Evolutionary conservation across 2,329 filamentous ascomycete genomes (phyloP).

Genomic region (Cladophialophora exuberans): DNA sequence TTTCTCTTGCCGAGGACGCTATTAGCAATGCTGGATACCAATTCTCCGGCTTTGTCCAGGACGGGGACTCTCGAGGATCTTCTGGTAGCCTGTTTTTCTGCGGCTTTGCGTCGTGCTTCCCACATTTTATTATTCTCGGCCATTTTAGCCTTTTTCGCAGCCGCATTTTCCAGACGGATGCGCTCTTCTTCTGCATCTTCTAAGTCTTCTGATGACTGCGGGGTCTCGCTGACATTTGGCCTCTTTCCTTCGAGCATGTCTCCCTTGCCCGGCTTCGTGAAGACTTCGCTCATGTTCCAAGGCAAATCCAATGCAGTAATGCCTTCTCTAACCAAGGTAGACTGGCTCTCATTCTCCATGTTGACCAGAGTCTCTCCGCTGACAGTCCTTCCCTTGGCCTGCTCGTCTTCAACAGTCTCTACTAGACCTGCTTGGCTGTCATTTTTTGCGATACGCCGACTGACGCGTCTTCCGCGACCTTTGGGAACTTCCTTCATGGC

Average conservation of each 20-base stretch:
- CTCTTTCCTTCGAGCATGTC: conserved; percentile 7
- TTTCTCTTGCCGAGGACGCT: conserved; percentile 62
- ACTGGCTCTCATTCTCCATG: conserved; percentile 42
- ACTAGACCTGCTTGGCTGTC: conserved; percentile 35
- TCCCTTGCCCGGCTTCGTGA: conserved; percentile 17
- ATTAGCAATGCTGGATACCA: conserved; percentile 50
- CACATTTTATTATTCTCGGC: conserved; percentile 31
- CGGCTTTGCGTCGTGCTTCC: conserved; percentile 33
- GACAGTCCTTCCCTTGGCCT: conserved; percentile 34
- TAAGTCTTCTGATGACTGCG: conserved; percentile 8
- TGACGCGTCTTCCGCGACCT: conserved; percentile 31
- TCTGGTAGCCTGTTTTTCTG: conserved; percentile 38
- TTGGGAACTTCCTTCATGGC: conserved; percentile 29
- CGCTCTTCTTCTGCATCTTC: conserved; percentile 37
- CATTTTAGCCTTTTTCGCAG: conserved; percentile 33
- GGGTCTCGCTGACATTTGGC: conserved; percentile 17
- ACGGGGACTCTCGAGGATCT: conserved; percentile 50
- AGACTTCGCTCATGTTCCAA: conserved; percentile 35
- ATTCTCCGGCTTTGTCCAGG: conserved; percentile 48
- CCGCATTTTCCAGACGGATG: conserved; percentile 38
- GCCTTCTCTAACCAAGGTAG: conserved; percentile 44
- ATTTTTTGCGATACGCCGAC: conserved; percentile 13
- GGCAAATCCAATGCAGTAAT: conserved; percentile 45
- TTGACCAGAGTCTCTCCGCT: conserved; percentile 46
- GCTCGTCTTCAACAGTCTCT: conserved; percentile 33